Percentiles rank a stretch among this genome's conserved stretches.
These are phyloP conservation scores for Boletus huronensis DNA, from an alignment of 768 basidiomycete species.

Conservation along the genomic window DNA sequence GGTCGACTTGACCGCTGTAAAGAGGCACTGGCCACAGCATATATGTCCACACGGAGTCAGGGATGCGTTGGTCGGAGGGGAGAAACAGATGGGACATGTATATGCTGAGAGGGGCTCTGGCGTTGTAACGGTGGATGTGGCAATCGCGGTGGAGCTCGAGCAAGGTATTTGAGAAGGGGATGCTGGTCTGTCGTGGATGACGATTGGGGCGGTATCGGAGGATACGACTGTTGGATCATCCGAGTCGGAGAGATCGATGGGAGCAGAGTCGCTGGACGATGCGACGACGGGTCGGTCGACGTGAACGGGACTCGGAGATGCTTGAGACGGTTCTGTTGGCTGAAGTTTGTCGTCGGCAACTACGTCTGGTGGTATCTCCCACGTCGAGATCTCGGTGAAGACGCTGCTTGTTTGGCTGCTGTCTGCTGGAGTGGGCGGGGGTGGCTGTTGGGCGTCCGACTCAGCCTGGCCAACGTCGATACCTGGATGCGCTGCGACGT, in stretches of 20 bases:
- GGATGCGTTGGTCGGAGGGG: conserved; percentile 68
- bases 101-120: conserved; percentile 52
- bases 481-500: background rate
- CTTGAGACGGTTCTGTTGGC: background rate
- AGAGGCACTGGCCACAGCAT: conserved; percentile 73
- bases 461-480: background rate
- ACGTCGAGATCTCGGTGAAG: conserved; percentile 18
- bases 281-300: background rate
- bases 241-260: conserved; percentile 5
- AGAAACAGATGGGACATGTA: conserved; percentile 79
- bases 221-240: background rate
- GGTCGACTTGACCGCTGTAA: conserved; percentile 64
- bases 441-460: background rate
- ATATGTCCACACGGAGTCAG: conserved; percentile 80
- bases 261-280: background rate
- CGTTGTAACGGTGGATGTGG: background rate
- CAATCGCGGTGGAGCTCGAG: background rate
- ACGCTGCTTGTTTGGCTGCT: background rate
- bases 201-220: background rate
- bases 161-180: background rate
- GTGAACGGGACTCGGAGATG: background rate
- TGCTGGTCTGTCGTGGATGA: background rate
- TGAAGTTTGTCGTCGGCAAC: background rate
- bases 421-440: background rate
- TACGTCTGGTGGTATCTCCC: conserved; percentile 18